Base-by-base conservation (phyloP, 2,329 filamentous ascomycete genomes). In the Bipolaris victoriae region DNA sequence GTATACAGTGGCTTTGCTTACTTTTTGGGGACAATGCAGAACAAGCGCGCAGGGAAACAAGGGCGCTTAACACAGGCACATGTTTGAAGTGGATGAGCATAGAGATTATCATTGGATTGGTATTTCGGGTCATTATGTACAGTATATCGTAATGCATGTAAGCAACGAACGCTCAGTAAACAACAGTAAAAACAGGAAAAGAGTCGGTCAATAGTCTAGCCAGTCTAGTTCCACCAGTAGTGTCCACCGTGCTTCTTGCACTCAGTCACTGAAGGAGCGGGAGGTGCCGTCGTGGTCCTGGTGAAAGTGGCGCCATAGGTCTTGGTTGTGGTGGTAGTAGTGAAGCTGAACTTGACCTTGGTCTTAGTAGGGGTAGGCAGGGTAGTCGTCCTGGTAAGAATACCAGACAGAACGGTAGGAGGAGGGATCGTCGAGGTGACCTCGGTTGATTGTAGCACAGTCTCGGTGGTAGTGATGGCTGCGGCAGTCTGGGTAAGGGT, bases 321-420 rank as follows among this genome's bases (percentile, higher is more conserved):
- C 13, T 75, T 67, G 2, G 74, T 73, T 41, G 66, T 71, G 2
- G 75, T 77, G 1, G 67, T 71, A 0, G 63, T 68, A 7, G 65
- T 55, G 18, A 62, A 74, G 7, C 62, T 69, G 43, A 71, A 69
- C 3, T 57, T 61, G 35, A 74, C 47, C 6, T 64, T 61, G 3
- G 75, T 76, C 57, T 74, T 75, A 0, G 74, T 77, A 0, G 69
- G 68, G 1, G 74, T 74, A 5, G 76, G 74, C 1, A 74, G 67
- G 1, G 76, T 78, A 9, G 71, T 67, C 0, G 72, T 77, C 2
- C 60, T 55, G 1, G 71, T 76, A 15, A 66, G 69, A 15, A 70
- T 57, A 9, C 77, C 77, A 5, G 69, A 73, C 44, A 69, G 70
- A 9, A 78, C 63, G 0, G 77, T 79, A 3, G 65, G 61, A 16